Conservation (phyloP, 345 rosid species). For the Orychophragmus violaceus region DNA sequence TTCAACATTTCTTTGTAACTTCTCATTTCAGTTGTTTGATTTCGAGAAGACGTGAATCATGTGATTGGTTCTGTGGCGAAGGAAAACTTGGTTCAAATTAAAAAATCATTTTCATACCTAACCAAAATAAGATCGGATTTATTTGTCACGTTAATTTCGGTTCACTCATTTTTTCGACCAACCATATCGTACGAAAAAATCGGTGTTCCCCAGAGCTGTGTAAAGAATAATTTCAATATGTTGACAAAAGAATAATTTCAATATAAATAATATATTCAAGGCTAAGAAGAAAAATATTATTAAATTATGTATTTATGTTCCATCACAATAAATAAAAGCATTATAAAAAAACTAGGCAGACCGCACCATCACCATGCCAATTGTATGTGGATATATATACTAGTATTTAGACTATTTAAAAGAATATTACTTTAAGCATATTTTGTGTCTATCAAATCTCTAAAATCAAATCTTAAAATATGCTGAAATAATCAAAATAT, state of each 20-base stretch:
- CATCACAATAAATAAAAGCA: slow-evolving; percentile 12
- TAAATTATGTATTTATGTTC: slow-evolving; percentile 4
- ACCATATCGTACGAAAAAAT: not conserved
- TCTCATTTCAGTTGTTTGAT: not conserved
- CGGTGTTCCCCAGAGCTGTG: not conserved
- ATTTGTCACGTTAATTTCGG: not conserved
- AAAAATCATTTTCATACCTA: not conserved
- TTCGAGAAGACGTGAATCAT: not conserved
- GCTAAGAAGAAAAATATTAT: too few relatives aligned
- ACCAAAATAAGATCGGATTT: not conserved
- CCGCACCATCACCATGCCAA: slow-evolving; percentile 23
- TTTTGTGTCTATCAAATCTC: too few relatives aligned
- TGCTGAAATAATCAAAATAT: too few relatives aligned
- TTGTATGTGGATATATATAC: slow-evolving; percentile 1
- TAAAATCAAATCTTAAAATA: too few relatives aligned
- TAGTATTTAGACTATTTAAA: too few relatives aligned
- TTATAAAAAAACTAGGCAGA: slow-evolving; percentile 20
- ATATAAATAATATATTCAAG: not conserved
- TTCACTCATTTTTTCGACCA: slow-evolving; percentile 14
- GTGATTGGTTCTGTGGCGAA: not conserved
- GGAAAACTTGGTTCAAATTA: not conserved
- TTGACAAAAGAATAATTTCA: too few relatives aligned
- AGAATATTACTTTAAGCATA: too few relatives aligned
- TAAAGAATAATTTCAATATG: not conserved
- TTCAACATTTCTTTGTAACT: not conserved